Evolutionary conservation across 2,329 filamentous ascomycete genomes (phyloP), one percentile per base, ranked within the genome.

Genomic region (Pseudogymnoascus destructans): DNA sequence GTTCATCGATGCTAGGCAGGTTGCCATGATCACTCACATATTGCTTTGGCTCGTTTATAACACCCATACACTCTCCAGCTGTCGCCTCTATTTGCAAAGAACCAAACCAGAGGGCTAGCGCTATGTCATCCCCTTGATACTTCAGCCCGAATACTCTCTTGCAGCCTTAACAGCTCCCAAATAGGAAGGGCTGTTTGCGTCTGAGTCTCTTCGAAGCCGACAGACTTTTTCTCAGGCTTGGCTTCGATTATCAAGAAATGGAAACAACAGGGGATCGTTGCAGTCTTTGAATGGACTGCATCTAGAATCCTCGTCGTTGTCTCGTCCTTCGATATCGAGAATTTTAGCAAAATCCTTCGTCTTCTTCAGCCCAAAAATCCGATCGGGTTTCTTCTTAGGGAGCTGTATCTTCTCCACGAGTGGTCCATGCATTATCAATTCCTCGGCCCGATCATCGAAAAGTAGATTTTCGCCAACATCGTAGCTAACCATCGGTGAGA

Each of bases 161-260:
- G 65, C 15, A 66, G 57, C 23, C 62, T 62, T 15, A 67, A 49
- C 17, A 65, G 58, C 42, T 63, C 61, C 54, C 62, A 61, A 32
- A 66, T 62, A 11, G 61, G 63, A 55, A 67, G 64, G 21, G 65
- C 64, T 4, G 63, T 64, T 55, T 67, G 65, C 23, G 58, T 59
- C 36, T 64, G 58, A 35, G 63, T 62, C 19, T 62, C 59, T 13
- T 60, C 32, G 42, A 64, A 67, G 15, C 60, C 61, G 30, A 30
- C 52, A 10, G 57, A 42, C 21, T 38, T 59, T 25, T 61, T 55
- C 55, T 62, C 64, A 0, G 62, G 58, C 46, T 67, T 67, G 10
- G 66, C 64, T 61, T 67, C 66, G 21, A 66, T 25, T 4, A 67
- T 58, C 21, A 67, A 67, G 58, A 58, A 65, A 65, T n/a, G 64